Base-by-base conservation (phyloP, 78 protist species). In the Pelomyxa schiedti region DNA sequence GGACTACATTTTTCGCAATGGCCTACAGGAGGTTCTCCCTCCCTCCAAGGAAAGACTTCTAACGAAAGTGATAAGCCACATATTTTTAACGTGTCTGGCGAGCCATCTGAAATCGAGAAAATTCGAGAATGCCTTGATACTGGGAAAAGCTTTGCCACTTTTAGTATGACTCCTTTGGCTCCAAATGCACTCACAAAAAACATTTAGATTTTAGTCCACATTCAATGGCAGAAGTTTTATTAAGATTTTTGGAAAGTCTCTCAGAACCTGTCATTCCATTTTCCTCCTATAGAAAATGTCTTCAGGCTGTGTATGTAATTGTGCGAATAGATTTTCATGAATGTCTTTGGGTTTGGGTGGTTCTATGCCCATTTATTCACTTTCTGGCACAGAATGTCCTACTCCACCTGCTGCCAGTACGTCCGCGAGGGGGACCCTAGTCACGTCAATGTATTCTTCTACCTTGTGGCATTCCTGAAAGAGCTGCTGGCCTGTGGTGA, bases 211-310 rank as follows among this genome's bases (percentile, higher is more conserved):
- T 80, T 42, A 35, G 68, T 24, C 74, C 58, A 42, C 94, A 87
- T 65, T 69, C 88, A 30, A 42, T 90, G 78, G 88, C 94, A 7
- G 85, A 81, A 47, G 30, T 58, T 1, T 58, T 91, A 35, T 66
- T 91, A 40, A 36, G 78, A 24, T 88, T 91, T 65, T 65, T 91
- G 8, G 87, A 72, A 9, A 8, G 39, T 8, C 78, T 86, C 38
- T 39, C n/a, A 16, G 90, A 83, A 37, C 82, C 92, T 24, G 85
- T 91, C 30, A 72, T 91, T 1, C 92, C 92, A 9, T 41, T 63
- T 39, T 24, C 26, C 7, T 35, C 66, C 76, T 84, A 73, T 71
- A 75, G 80, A 64, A 75, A 72, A 9, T 72, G 79, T 6, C 42
- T 87, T 40, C 83, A 77, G 24, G 80, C 79, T n/a, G n/a, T n/a